Base-by-base conservation (phyloP, 2,329 filamentous ascomycete species). In the Cercospora zeae-maydis region DNA sequence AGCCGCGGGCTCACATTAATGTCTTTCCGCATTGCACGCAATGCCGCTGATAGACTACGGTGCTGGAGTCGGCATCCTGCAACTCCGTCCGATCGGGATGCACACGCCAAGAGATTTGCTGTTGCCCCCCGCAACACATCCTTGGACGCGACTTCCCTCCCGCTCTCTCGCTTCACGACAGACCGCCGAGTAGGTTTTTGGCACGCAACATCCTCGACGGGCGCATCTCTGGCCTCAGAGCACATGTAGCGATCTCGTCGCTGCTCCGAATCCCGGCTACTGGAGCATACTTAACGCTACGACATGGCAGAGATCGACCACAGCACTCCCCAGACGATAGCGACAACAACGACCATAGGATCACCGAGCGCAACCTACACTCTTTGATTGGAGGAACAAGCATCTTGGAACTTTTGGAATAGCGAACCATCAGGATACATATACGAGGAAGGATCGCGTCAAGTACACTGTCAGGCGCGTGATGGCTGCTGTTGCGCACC, bases 401-500 rank as follows among this genome's bases (percentile, higher is more conserved):
- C 42, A 64, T 64, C 66, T 63, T 54, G 59, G 27, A 47, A 51
- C 62, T 61, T 58, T 64, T 66, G 67, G 60, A 62, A 66, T 66
- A 66, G 66, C 42, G 64, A 54, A 59, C 63, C 63, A 66, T 63
- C 59, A 67, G 57, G 36, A 66, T 63, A 68, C 54, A 60, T 54
- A 61, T 55, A 59, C 58, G 49, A 61, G 55, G 36, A 65, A 57
- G 55, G 58, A 63, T 60, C 58, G 64, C 62, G 64, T 70, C 63
- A 66, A 65, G 58, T 61, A 62, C 54, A 68, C 58, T 14, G 63
- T 73, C 61, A 69, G 64, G 59, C 70, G 69, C 64, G 69, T 73
- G 42, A 75, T 75, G 73, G 72, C 73, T 54, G 72, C 72, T 52
- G 71, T 75, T 51, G 73, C 72, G 58, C 70, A 73, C 66, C 68